phyloP scores from a whole-genome alignment of 768 basidiomycete genomes.

The Auricularia sp. region DNA sequence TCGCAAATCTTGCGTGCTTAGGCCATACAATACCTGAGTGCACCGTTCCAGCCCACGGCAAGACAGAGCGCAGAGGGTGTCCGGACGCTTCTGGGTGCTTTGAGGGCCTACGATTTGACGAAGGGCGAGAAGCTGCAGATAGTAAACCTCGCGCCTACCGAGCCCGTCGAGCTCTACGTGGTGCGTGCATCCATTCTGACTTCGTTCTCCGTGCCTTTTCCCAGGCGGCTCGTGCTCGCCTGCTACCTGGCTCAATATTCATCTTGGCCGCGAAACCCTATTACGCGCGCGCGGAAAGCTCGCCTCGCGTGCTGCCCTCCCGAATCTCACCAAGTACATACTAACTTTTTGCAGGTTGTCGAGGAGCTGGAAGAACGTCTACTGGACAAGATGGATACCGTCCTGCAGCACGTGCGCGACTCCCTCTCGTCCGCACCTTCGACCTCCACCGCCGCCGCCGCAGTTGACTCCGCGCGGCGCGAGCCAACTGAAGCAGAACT shows the following conservation, averaged over 20 bases:
- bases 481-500: conserved; percentile 9
- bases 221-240: too few species aligned
- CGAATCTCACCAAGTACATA: too few species aligned
- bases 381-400: conserved; percentile 55
- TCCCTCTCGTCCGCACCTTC: conserved; percentile 19
- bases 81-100: conserved; percentile 41
- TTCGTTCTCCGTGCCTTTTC: too few species aligned
- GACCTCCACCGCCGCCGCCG: too few species aligned
- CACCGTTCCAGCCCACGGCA: conserved; percentile 57
- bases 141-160: conserved; percentile 78
- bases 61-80: conserved; percentile 59
- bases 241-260: too few species aligned
- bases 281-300: too few species aligned
- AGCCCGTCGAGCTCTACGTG: conserved; percentile 79
- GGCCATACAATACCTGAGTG: conserved; percentile 79
- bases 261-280: too few species aligned
- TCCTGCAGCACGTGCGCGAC: conserved; percentile 46
- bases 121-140: conserved; percentile 90
- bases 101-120: conserved; percentile 64
- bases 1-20: conserved; percentile 21
- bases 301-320: too few species aligned
- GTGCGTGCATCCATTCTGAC: conserved; percentile 35
- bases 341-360: conserved; percentile 50
- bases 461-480: conserved; percentile 1
- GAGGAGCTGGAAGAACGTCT: conserved; percentile 86